Percentiles rank a stretch among this genome's conserved stretches.
phyloP scores from a whole-genome alignment of 2,329 filamentous ascomycete genomes.

The Dendryphion nanum region DNA sequence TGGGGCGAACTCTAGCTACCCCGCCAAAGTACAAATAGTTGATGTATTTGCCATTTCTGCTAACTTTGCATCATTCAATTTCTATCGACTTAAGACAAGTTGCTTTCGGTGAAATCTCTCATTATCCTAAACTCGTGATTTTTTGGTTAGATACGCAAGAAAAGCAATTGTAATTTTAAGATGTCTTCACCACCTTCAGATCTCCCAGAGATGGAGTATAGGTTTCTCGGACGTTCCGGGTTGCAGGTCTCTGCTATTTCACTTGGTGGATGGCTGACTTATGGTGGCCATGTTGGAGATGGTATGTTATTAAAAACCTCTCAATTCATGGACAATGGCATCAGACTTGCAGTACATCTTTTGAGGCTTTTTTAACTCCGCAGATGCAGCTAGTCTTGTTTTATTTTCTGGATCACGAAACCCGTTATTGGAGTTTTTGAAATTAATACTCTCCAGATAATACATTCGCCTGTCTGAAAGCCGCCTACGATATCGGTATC shows the following conservation, averaged over 20 bases:
- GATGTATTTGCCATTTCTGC: background rate
- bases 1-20: background rate
- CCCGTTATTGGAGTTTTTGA: too few species aligned
- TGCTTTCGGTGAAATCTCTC: too few species aligned
- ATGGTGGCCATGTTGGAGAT: conserved; percentile 69
- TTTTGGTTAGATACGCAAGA: too few species aligned
- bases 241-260: conserved; percentile 73
- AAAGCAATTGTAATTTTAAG: too few species aligned
- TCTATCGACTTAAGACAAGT: too few species aligned
- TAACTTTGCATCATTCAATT: too few species aligned
- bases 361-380: too few species aligned
- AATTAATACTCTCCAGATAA: conserved; percentile 50
- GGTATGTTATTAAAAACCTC: conserved; percentile 39
- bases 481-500: conserved; percentile 57
- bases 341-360: too few species aligned
- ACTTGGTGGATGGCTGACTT: conserved; percentile 64
- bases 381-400: too few species aligned
- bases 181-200: conserved; percentile 8
- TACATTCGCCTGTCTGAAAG: conserved; percentile 55
- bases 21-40: background rate
- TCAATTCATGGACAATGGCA: background rate
- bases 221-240: conserved; percentile 68
- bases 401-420: too few species aligned
- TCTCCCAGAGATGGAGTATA: conserved; percentile 63
- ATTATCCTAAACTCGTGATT: too few species aligned